Evolutionary conservation across 2,329 filamentous ascomycete genomes (phyloP).

Genomic region (Diplodia mutila): DNA sequence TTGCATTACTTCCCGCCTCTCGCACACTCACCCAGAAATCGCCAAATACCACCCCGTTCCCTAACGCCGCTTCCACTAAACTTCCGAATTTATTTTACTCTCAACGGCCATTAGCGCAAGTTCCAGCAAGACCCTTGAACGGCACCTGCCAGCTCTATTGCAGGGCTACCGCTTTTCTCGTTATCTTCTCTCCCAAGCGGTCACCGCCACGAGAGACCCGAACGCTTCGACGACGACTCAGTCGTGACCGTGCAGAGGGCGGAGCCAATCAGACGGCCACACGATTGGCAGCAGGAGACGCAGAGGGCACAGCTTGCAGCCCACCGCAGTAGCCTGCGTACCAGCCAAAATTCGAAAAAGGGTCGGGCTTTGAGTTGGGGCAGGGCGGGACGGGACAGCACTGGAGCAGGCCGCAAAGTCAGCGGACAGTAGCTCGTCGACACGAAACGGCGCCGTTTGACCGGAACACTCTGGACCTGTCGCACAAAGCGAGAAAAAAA

Average conservation of each 20-base stretch:
- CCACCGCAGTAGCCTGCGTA: conserved; percentile 3
- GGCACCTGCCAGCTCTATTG: not conserved
- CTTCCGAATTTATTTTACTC: not conserved
- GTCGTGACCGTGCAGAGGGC: not conserved
- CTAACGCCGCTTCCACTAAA: not conserved
- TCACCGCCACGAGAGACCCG: conserved; percentile 10
- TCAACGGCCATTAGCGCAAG: no score
- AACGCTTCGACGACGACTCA: conserved; percentile 6
- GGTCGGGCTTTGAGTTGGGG: not conserved
- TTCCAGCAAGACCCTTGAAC: not conserved
- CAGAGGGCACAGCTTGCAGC: conserved; percentile 4
- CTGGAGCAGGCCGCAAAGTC: not conserved
- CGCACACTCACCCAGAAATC: not conserved
- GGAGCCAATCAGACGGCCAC: conserved; percentile 15
- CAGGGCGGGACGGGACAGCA: not conserved
- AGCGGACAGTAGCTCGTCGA: not conserved
- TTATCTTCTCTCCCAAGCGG: not conserved
- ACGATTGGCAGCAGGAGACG: conserved; percentile 13
- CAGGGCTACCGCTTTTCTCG: not conserved
- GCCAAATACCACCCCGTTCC: not conserved
- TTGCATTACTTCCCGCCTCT: not conserved
- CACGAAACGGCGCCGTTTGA: not conserved
- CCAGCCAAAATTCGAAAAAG: not conserved
- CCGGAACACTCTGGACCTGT: not conserved
- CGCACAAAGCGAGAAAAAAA: not conserved